Evolutionary conservation across 176 grass and related monocot species (phyloP).

Genomic region (Aegilops speltoides): DNA sequence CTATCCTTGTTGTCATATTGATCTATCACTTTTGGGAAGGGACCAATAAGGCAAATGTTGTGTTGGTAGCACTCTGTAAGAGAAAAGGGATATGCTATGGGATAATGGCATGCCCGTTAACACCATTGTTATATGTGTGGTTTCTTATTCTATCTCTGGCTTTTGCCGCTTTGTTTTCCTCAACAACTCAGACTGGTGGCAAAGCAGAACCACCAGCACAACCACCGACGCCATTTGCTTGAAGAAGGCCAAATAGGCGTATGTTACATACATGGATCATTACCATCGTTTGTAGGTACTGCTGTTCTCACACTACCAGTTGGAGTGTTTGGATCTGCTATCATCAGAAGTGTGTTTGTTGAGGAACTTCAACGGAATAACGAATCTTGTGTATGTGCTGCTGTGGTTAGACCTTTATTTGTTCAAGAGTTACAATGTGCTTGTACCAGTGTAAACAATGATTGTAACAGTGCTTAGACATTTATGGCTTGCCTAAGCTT

Average conservation of each 20-base stretch:
- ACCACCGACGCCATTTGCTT: not conserved
- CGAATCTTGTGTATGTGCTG: too few species aligned
- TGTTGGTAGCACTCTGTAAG: not conserved
- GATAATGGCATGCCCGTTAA: too few species aligned
- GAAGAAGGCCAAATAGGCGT: not conserved
- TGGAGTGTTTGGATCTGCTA: not conserved
- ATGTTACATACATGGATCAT: not conserved
- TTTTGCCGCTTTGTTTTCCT: not conserved
- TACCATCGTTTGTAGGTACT: not conserved
- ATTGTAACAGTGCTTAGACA: too few species aligned
- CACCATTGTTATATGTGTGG: fast-evolving
- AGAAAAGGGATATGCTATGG: not conserved
- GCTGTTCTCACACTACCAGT: not conserved
- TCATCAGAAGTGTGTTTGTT: too few species aligned
- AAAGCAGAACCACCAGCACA: not conserved
- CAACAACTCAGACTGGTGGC: not conserved
- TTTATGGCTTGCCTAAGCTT: too few species aligned
- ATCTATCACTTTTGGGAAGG: not conserved
- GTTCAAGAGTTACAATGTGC: too few species aligned
- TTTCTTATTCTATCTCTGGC: fast-evolving
- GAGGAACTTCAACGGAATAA: too few species aligned
- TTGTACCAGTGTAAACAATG: too few species aligned
- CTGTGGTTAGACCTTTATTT: too few species aligned
- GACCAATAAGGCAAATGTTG: fast-evolving
- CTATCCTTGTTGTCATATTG: not conserved